Percentiles rank a stretch among this genome's conserved stretches.
These are phyloP conservation scores for Phlebiopsis gigantea DNA, from an alignment of 768 basidiomycete genomes.

Conservation along the genomic window DNA sequence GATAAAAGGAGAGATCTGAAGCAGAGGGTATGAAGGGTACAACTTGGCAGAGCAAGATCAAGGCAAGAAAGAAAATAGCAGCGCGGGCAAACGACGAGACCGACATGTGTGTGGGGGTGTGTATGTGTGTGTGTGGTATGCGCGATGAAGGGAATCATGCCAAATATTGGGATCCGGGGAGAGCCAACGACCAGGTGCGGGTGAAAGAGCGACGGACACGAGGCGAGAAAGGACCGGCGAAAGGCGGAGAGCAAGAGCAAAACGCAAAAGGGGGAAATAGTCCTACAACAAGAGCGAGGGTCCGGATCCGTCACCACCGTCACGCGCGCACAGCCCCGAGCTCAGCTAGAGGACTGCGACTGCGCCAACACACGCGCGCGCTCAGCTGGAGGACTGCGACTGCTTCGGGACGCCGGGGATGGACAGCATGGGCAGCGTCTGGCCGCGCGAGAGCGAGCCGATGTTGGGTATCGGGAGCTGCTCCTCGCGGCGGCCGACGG, in stretches of 20 bases:
- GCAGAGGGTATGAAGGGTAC: not conserved
- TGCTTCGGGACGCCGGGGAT: slow-evolving; percentile 20
- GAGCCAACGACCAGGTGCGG: not conserved
- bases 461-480: slow-evolving; percentile 22
- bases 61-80: not conserved
- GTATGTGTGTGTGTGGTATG: not conserved
- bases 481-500: slow-evolving; percentile 13
- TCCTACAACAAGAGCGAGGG: not conserved
- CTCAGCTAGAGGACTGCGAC: slow-evolving; percentile 17
- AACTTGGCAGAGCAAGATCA: not conserved
- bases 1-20: too few species aligned
- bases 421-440: slow-evolving; percentile 21
- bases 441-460: slow-evolving; percentile 18
- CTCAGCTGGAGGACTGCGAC: slow-evolving; percentile 15
- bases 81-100: not conserved
- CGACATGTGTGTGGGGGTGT: too few species aligned
- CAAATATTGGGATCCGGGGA: too few species aligned
- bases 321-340: too few species aligned
- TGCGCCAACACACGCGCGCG: too few species aligned
- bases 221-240: not conserved
- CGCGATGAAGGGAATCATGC: not conserved
- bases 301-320: not conserved
- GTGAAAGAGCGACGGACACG: not conserved
- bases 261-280: not conserved
- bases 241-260: not conserved